A percentile compares a stretch with the other conserved stretches of the same genome.
Conservation (phyloP, 2,329 filamentous ascomycete species). For the Teratosphaeria nubilosa region DNA sequence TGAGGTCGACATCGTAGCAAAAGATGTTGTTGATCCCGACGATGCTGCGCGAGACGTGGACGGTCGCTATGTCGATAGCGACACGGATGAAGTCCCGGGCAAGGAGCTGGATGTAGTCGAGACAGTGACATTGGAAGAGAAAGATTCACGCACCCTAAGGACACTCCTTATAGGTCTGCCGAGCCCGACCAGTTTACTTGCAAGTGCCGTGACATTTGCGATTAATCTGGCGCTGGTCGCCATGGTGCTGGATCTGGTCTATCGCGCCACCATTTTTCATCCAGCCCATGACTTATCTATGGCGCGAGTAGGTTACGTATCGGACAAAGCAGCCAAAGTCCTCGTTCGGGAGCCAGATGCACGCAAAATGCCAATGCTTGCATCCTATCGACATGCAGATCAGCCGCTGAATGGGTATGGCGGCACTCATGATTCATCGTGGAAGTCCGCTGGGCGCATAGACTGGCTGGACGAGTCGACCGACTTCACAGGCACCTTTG, state of each 20-base stretch:
- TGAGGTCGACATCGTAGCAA: conserved; percentile 28
- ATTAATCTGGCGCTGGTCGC: conserved; percentile 62
- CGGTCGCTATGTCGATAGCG: conserved; percentile 16
- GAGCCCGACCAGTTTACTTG: conserved; percentile 55
- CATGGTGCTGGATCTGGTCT: conserved; percentile 68
- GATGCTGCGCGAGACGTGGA: conserved; percentile 13
- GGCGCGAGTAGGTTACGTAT: conserved; percentile 78
- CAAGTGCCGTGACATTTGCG: conserved; percentile 45
- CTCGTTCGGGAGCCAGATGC: conserved; percentile 76
- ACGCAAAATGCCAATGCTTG: conserved; percentile 60
- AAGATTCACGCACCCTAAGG: conserved; percentile 46
- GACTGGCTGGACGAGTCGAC: conserved; percentile 61
- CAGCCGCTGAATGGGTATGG: conserved; percentile 26
- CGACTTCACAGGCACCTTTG: conserved; percentile 69
- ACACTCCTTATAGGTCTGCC: conserved; percentile 70
- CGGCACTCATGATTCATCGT: conserved; percentile 43
- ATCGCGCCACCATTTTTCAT: conserved; percentile 60
- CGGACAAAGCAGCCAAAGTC: conserved; percentile 66
- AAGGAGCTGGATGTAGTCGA: conserved; percentile 52
- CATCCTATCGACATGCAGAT: conserved; percentile 47
- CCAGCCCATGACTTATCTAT: conserved; percentile 70
- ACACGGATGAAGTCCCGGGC: conserved; percentile 31
- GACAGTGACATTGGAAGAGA: conserved; percentile 49
- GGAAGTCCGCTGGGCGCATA: conserved; percentile 58
- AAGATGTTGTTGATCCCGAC: conserved; percentile 21